phyloP scores from a whole-genome alignment of 1,284 basidiomycete species.

The Cutaneotrichosporon sp. region DNA sequence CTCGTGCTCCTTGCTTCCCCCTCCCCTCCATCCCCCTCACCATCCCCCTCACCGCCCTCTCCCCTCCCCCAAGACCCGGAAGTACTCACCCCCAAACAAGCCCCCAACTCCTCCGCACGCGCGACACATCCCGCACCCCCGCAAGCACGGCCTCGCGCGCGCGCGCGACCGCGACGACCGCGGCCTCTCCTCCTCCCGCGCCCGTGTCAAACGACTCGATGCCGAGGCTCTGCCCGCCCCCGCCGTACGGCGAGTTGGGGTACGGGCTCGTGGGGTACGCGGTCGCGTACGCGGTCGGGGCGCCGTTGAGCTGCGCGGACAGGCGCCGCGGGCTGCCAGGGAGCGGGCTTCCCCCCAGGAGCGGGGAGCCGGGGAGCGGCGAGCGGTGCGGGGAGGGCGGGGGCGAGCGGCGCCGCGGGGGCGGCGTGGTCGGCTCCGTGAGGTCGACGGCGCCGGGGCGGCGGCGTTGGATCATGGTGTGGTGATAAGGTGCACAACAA shows the following conservation, averaged over 20 bases:
- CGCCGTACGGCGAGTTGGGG: background rate
- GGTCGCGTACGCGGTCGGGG: background rate
- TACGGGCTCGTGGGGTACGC: background rate
- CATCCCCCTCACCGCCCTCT: too few relatives aligned
- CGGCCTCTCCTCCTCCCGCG: background rate
- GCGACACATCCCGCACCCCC: background rate
- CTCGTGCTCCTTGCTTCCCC: too few relatives aligned
- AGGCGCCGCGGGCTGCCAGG: background rate
- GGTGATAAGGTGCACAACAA: background rate
- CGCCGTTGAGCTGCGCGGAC: background rate
- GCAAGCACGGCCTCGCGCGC: background rate
- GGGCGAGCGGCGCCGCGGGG: background rate
- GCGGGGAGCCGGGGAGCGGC: background rate
- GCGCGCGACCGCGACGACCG: background rate
- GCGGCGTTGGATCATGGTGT: background rate
- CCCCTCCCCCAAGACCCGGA: too few relatives aligned
- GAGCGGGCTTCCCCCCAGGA: background rate
- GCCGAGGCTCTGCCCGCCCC: background rate
- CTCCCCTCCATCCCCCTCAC: too few relatives aligned
- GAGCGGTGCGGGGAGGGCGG: background rate
- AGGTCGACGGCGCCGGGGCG: background rate
- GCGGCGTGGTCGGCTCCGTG: background rate
- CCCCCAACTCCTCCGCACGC: slow-evolving; percentile 19
- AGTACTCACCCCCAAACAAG: slow-evolving; percentile 48
- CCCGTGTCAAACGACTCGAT: background rate